phyloP scores from a whole-genome alignment of 352 stramenopile species.

The Blastocystis sp. region DNA sequence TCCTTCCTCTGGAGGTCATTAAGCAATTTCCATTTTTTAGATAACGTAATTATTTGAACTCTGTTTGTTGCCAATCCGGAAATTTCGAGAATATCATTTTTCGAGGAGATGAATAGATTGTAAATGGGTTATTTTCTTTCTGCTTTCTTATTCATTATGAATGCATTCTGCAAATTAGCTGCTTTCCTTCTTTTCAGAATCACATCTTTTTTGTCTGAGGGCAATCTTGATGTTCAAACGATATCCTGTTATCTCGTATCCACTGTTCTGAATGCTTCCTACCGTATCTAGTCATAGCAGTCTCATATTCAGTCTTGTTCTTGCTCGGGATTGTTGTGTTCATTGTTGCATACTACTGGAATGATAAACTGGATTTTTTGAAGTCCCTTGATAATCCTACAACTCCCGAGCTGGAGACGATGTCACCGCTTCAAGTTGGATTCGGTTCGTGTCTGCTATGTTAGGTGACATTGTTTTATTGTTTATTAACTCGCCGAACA shows the following conservation, averaged over 20 bases:
- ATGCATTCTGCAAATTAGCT: not conserved
- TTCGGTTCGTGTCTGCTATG: not conserved
- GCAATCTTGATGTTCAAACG: not conserved
- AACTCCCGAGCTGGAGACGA: slow-evolving; percentile 5
- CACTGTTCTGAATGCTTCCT: not conserved
- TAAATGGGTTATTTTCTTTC: not conserved
- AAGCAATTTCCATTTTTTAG: not conserved
- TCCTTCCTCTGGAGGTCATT: slow-evolving; percentile 76
- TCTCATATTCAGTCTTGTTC: not conserved
- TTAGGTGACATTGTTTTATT: slow-evolving; percentile 1
- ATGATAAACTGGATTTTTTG: slow-evolving; percentile 32
- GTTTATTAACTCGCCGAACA: not conserved
- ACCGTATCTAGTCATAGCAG: not conserved
- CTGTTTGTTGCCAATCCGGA: not conserved
- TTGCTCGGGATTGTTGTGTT: not conserved
- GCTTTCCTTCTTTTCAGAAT: not conserved
- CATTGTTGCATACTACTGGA: not conserved
- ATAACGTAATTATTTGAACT: not conserved
- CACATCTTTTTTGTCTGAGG: not conserved
- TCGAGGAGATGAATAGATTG: not conserved
- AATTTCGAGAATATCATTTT: not conserved
- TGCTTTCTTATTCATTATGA: not conserved
- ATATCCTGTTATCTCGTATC: not conserved
- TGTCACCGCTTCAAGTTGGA: slow-evolving; percentile 46
- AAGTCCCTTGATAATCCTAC: slow-evolving; percentile 38